Evolutionary conservation across 2,329 filamentous ascomycete species (phyloP).

Genomic region (Penicillium brevicompactum): DNA sequence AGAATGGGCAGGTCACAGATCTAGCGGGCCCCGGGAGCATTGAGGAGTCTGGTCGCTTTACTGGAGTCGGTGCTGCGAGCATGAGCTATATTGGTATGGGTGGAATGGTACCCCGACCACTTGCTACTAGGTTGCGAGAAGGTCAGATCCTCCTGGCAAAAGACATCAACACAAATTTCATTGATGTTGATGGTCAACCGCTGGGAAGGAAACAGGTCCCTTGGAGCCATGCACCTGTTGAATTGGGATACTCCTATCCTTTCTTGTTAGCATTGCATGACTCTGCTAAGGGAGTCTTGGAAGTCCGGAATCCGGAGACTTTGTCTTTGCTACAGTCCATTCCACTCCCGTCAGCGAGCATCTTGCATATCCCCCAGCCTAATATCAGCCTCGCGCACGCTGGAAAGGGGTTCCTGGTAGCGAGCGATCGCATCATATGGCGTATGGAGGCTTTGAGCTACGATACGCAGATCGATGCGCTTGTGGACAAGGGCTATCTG

Average conservation of each 20-base stretch:
- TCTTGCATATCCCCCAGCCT: constrained; percentile 88
- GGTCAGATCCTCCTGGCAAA: constrained; percentile 92
- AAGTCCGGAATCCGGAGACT: constrained; percentile 91
- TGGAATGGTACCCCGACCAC: constrained; percentile 85
- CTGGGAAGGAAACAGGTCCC: constrained; percentile 86
- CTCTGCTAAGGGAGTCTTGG: constrained; percentile 78
- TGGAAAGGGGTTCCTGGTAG: constrained; percentile 92
- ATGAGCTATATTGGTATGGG: constrained; percentile 98
- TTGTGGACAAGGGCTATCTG: constrained; percentile 72
- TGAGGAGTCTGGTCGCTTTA: constrained; percentile 74
- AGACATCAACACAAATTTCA: constrained; percentile 93
- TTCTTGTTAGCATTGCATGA: constrained; percentile 88
- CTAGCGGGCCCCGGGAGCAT: constrained; percentile 76
- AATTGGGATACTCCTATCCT: constrained; percentile 93
- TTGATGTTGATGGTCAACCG: constrained; percentile 79
- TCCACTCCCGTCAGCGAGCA: constrained; percentile 75
- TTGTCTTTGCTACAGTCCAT: constrained; percentile 87
- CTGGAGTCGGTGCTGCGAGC: constrained; percentile 77
- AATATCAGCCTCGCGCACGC: constrained; percentile 94
- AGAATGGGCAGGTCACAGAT: constrained; percentile 72
- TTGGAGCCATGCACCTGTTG: constrained; percentile 85
- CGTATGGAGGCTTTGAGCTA: constrained; percentile 94
- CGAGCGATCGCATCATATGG: constrained; percentile 90
- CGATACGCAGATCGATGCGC: constrained; percentile 80
- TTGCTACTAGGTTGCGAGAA: constrained; percentile 79